phyloP scores from a whole-genome alignment of 352 stramenopile genomes.

The Globisporangium acanthophoron region DNA sequence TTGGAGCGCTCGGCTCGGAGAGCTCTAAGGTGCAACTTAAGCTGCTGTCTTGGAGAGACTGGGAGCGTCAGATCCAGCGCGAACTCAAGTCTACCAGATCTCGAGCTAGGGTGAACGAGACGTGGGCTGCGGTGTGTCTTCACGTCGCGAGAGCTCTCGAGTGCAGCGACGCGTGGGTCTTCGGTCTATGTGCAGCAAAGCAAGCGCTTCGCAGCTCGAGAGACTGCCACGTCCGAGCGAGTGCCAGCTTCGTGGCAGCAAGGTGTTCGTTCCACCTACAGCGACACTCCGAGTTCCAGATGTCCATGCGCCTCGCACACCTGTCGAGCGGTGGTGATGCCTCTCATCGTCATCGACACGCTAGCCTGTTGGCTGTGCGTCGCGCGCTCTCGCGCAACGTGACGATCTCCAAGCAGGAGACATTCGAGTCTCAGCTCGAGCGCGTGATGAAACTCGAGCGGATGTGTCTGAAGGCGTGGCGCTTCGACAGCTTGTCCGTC shows the following conservation, averaged over 20 bases:
- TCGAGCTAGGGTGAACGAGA: conserved; percentile 20
- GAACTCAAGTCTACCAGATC: neutral
- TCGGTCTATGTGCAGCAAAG: conserved; percentile 18
- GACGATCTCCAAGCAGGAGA: conserved; percentile 25
- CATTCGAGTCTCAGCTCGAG: conserved; percentile 34
- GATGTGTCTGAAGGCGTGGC: conserved; percentile 57
- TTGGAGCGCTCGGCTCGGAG: conserved; percentile 2
- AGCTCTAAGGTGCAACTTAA: neutral
- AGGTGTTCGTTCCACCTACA: conserved; percentile 18
- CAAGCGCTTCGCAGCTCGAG: conserved; percentile 24
- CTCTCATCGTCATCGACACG: conserved; percentile 7
- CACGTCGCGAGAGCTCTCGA: conserved; percentile 33
- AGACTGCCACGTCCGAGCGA: conserved; percentile 17
- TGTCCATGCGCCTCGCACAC: conserved; percentile 25
- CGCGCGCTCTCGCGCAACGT: conserved; percentile 27
- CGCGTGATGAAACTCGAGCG: conserved; percentile 54
- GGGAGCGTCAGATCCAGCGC: conserved; percentile 20
- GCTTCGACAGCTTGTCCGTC: conserved; percentile 35
- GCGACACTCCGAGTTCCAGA: conserved; percentile 12
- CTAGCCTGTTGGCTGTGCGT: conserved; percentile 31
- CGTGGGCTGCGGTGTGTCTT: conserved; percentile 33
- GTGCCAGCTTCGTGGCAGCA: conserved; percentile 25
- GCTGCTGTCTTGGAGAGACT: conserved; percentile 25
- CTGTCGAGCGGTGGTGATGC: neutral
- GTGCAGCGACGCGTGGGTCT: conserved; percentile 28